phyloP scores from a whole-genome alignment of 2,329 filamentous ascomycete genomes.

The Escovopsis weberi region DNA sequence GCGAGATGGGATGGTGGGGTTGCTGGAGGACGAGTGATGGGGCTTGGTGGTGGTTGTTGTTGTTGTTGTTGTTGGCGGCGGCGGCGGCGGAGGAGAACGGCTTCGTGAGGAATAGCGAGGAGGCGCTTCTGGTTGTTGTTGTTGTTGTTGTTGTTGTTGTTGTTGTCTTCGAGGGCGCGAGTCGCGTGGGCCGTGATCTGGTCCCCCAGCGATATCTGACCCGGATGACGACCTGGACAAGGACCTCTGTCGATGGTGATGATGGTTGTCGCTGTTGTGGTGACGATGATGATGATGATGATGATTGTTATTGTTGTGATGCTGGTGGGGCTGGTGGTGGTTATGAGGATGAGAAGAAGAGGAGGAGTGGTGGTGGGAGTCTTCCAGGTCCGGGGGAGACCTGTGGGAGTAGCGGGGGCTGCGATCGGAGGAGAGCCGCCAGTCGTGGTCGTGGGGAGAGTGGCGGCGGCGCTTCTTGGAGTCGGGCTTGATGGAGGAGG shows the following conservation, averaged over 20 bases:
- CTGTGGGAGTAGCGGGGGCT: slow-evolving; percentile 15
- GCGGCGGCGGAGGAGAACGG: background rate
- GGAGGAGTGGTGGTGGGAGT: slow-evolving; percentile 5
- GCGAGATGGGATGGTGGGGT: slow-evolving; percentile 10
- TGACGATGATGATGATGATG: no score
- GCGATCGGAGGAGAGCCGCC: slow-evolving; percentile 13
- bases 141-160: background rate
- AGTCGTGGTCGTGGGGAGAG: slow-evolving; percentile 18
- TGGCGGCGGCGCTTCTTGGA: slow-evolving; percentile 18
- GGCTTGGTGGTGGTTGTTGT: no score
- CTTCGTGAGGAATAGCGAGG: slow-evolving; percentile 5
- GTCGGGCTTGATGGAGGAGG: slow-evolving; percentile 11
- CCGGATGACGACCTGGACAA: slow-evolving; percentile 13
- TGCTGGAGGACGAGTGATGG: slow-evolving; percentile 2
- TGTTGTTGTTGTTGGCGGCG: no score
- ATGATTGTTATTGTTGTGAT: no score
- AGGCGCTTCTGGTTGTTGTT: slow-evolving; percentile 4
- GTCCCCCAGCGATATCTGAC: slow-evolving; percentile 9
- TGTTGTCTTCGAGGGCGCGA: slow-evolving; percentile 3
- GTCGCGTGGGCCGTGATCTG: slow-evolving; percentile 13
- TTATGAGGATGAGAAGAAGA: no score
- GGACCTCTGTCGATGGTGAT: slow-evolving; percentile 8
- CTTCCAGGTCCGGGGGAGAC: slow-evolving; percentile 13
- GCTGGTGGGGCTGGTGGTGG: slow-evolving; percentile 1
- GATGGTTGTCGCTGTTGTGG: no score